These are phyloP conservation scores for Theileria sp. DNA, from an alignment of 169 alveolate genomes.

Conservation along the genomic window DNA sequence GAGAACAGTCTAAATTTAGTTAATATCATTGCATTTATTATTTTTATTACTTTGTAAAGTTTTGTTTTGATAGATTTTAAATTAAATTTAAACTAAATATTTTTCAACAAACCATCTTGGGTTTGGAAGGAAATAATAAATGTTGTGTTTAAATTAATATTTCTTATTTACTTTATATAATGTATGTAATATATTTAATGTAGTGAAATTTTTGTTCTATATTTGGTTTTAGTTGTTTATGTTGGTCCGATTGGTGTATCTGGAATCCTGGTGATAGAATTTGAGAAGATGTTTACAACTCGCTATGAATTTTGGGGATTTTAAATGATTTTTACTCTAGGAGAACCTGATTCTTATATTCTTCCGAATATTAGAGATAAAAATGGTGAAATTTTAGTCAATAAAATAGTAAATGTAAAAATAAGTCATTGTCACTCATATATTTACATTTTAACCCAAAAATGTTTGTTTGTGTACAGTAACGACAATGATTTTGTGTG, in stretches of 20 bases:
- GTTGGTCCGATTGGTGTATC: neutral
- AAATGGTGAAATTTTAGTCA: neutral
- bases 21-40: neutral
- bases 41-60: neutral
- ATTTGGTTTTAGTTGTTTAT: neutral
- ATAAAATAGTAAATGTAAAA: constrained; percentile 19
- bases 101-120: neutral
- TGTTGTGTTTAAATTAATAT: neutral
- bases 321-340: constrained; percentile 16
- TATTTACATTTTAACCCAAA: constrained; percentile 36
- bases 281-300: neutral
- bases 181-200: neutral
- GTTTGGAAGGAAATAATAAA: neutral
- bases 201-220: neutral
- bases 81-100: no score
- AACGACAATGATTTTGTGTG: constrained; percentile 23
- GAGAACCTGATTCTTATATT: constrained; percentile 1
- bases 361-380: constrained; percentile 8
- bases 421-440: constrained; percentile 43
- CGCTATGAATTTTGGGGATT: neutral
- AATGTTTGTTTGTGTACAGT: constrained; percentile 42
- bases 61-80: no score
- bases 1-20: no score
- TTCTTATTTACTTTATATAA: neutral
- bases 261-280: neutral